Evolutionary conservation across 179 eudicot genomes (phyloP).

Genomic region (Nepenthes alata): DNA sequence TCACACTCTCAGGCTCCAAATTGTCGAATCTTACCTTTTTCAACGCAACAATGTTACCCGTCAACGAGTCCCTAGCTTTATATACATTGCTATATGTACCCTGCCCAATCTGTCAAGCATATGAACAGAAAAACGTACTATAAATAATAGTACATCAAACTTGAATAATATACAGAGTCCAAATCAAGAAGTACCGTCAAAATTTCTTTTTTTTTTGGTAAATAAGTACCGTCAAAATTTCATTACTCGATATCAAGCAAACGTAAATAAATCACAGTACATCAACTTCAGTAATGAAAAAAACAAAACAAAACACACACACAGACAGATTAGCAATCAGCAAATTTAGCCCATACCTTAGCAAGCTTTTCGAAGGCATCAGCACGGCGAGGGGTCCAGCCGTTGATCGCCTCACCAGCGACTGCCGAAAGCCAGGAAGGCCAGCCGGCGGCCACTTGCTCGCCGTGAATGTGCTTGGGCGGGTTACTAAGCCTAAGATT

Average conservation of each 20-base stretch:
- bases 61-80: constrained; percentile 47
- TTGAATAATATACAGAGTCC: too few species aligned
- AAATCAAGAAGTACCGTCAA: constrained; percentile 3
- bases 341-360: constrained; percentile 18
- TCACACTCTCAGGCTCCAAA: constrained; percentile 67
- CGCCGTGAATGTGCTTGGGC: constrained; percentile 4
- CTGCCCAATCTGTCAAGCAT: constrained; percentile 42
- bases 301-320: background rate
- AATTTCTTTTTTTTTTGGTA: background rate
- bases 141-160: too few species aligned
- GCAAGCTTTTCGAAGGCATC: constrained; percentile 40
- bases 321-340: background rate
- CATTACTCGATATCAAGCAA: background rate
- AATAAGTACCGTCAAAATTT: background rate
- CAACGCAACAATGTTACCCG: constrained; percentile 50
- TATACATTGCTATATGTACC: constrained; percentile 62
- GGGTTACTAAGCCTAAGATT: constrained; percentile 3
- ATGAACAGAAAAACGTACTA: background rate
- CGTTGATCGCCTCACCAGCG: constrained; percentile 11
- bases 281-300: background rate
- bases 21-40: constrained; percentile 64
- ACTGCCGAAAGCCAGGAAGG: constrained; percentile 2
- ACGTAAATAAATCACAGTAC: background rate
- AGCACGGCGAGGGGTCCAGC: constrained; percentile 44
- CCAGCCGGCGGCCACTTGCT: constrained; percentile 5